Conservation (phyloP, 2,329 filamentous ascomycete genomes). For the Harringtonia aguacate region DNA sequence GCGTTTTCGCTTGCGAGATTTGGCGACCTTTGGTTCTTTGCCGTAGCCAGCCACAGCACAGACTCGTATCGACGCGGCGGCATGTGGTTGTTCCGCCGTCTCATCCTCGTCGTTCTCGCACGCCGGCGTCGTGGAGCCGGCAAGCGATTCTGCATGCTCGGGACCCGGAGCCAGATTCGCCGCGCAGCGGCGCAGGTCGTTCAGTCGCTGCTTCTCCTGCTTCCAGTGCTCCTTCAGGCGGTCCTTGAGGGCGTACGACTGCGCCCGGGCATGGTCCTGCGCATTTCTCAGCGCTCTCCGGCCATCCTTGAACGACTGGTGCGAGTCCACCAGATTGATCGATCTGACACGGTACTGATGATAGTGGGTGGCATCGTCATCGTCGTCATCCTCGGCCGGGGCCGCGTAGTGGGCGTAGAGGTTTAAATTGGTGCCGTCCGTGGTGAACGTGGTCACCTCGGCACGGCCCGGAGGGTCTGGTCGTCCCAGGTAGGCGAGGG, state of each 20-base stretch:
- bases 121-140: too few species aligned
- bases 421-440: slow-evolving; percentile 15
- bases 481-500: slow-evolving; percentile 12
- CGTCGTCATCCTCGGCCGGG: slow-evolving; percentile 5
- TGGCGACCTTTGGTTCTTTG: too few species aligned
- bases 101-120: too few species aligned
- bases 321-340: neutral
- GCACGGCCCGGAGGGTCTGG: slow-evolving; percentile 13
- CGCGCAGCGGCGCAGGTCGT: too few species aligned
- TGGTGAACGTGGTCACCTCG: slow-evolving; percentile 16
- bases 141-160: too few species aligned
- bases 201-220: too few species aligned
- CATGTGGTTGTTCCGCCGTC: too few species aligned
- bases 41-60: too few species aligned
- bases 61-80: too few species aligned
- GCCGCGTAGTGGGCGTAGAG: slow-evolving; percentile 18
- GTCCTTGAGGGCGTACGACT: slow-evolving; percentile 11
- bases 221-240: slow-evolving; percentile 11
- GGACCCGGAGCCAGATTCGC: too few species aligned
- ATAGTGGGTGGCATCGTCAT: slow-evolving; percentile 8
- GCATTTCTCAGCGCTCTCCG: slow-evolving; percentile 13
- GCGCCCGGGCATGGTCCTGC: slow-evolving; percentile 13
- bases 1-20: too few species aligned
- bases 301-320: slow-evolving; percentile 2
- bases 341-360: neutral